A percentile compares a stretch with the other conserved stretches of the same genome.
phyloP scores from a whole-genome alignment of 1,139 yeast species.

The Zygosaccharomyces sapae region DNA sequence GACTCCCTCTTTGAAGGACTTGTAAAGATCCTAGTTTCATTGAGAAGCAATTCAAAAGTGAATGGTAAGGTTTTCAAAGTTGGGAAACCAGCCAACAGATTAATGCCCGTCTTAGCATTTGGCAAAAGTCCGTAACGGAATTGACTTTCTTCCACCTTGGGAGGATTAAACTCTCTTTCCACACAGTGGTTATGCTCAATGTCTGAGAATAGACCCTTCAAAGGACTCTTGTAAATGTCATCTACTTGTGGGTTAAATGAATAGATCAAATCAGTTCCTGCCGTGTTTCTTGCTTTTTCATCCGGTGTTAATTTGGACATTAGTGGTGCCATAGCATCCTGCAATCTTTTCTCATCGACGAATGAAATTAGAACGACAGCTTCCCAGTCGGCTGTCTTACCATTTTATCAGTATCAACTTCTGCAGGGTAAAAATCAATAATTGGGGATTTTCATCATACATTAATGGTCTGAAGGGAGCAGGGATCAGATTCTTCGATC shows the following conservation, averaged over 20 bases:
- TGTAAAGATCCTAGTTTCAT: slow-evolving; percentile 75
- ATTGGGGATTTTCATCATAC: slow-evolving; percentile 90
- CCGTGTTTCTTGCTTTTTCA: slow-evolving; percentile 67
- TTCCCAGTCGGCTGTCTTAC: slow-evolving; percentile 96
- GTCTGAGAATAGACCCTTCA: slow-evolving; percentile 74
- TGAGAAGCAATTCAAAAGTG: slow-evolving; percentile 48
- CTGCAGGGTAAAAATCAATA: slow-evolving; percentile 82
- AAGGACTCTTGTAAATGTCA: slow-evolving; percentile 66
- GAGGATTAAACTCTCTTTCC: slow-evolving; percentile 53
- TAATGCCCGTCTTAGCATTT: slow-evolving; percentile 66
- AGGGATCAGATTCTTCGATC: slow-evolving; percentile 81
- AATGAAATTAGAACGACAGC: slow-evolving; percentile 94
- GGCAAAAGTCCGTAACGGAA: slow-evolving; percentile 57
- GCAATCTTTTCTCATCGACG: slow-evolving; percentile 76
- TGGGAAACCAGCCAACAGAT: slow-evolving; percentile 87
- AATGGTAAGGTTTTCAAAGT: slow-evolving; percentile 70
- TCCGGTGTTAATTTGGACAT: slow-evolving; percentile 60
- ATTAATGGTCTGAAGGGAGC: slow-evolving; percentile 70
- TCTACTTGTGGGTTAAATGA: slow-evolving; percentile 74
- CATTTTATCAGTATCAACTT: slow-evolving; percentile 88
- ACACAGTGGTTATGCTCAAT: slow-evolving; percentile 73
- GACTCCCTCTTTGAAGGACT: slow-evolving; percentile 82
- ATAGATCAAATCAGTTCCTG: slow-evolving; percentile 67
- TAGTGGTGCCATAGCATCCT: slow-evolving; percentile 64
- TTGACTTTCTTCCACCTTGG: slow-evolving; percentile 45